Evolutionary conservation across 345 rosid species (phyloP).

Genomic region (Linum lewisii): DNA sequence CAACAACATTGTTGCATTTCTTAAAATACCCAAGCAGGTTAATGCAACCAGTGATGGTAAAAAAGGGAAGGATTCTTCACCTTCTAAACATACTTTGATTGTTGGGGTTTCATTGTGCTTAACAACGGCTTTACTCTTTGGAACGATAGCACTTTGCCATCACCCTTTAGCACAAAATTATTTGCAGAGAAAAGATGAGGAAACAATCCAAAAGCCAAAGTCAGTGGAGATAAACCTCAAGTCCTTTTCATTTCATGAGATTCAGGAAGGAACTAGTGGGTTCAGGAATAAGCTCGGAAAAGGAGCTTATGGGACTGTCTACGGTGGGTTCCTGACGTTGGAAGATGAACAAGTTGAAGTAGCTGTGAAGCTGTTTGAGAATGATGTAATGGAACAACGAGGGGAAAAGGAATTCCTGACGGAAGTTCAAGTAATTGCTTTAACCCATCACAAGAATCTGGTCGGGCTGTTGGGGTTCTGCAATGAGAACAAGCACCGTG

Average conservation of each 20-base stretch:
- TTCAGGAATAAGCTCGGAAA: slow-evolving; percentile 33
- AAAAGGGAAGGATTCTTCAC: slow-evolving; percentile 2
- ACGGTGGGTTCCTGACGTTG: slow-evolving; percentile 18
- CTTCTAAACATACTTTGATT: slow-evolving; percentile 12
- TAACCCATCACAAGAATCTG: slow-evolving; percentile 40
- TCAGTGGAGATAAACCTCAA: slow-evolving; percentile 25
- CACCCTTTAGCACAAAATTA: slow-evolving; percentile 19
- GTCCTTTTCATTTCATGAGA: slow-evolving; percentile 29
- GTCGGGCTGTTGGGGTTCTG: slow-evolving; percentile 37
- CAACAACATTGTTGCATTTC: slow-evolving; percentile 15
- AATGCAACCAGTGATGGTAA: neutral
- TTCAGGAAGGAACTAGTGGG: slow-evolving; percentile 25
- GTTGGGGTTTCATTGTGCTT: slow-evolving; percentile 13
- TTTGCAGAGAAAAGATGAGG: neutral
- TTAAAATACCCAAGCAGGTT: slow-evolving; percentile 17
- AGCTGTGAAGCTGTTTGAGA: neutral
- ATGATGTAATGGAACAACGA: slow-evolving; percentile 30
- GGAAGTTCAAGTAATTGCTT: slow-evolving; percentile 35
- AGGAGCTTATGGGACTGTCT: slow-evolving; percentile 38
- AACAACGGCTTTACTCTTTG: slow-evolving; percentile 15
- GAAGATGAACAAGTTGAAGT: slow-evolving; percentile 16
- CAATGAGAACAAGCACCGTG: slow-evolving; percentile 21
- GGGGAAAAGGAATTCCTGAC: slow-evolving; percentile 33
- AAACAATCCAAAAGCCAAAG: slow-evolving; percentile 10
- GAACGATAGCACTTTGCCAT: slow-evolving; percentile 13